Evolutionary conservation across 169 alveolate genomes (phyloP), one percentile per base, ranked within the genome.

Genomic region (Besnoitia besnoiti): DNA sequence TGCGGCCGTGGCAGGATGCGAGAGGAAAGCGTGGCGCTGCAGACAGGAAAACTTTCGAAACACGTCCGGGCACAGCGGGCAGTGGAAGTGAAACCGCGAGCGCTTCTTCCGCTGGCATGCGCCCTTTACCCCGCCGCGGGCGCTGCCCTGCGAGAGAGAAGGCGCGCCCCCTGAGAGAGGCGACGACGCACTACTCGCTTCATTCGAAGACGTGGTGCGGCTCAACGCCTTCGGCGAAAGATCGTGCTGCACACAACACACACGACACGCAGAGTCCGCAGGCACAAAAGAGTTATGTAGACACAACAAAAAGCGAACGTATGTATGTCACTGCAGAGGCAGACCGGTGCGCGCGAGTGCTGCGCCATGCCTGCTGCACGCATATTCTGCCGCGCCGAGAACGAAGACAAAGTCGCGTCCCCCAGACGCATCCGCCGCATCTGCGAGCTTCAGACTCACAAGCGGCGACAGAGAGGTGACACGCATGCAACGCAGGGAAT

Each of bases 11-110:
- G 85, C 62, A 24, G 51, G 44, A 42, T 90, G 93, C 2, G n/a
- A n/a, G 14, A 3, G 47, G 27, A 39, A 27, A 37, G 84, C 93
- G 46, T 90, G 93, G 51, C n/a, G 44, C 46, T 51, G 55, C 24
- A 90, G 84, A 2, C 3, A 4, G 0, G 84, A 8, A 42, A 90
- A 90, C 16, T 46, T 12, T 14, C 88, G 39, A 30, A 33, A 62
- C 27, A 59, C 75, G 46, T 30, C 55, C 40, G 90, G 21, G 42
- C 93, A 90, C 16, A 90, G 61, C 30, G 90, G 85, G 59, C 93
- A 90, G 84, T 90, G 93, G 37, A 47, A 90, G 80, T 90, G 93
- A 49, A 47, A 90, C 62, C 30, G 59, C 7, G 75, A n/a, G n/a
- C n/a, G n/a, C n/a, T n/a, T n/a, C n/a, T n/a, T n/a, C n/a, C n/a